These are phyloP conservation scores for Monosporascus cannonballus DNA, from an alignment of 2,329 filamentous ascomycete species.

Conservation along the genomic window DNA sequence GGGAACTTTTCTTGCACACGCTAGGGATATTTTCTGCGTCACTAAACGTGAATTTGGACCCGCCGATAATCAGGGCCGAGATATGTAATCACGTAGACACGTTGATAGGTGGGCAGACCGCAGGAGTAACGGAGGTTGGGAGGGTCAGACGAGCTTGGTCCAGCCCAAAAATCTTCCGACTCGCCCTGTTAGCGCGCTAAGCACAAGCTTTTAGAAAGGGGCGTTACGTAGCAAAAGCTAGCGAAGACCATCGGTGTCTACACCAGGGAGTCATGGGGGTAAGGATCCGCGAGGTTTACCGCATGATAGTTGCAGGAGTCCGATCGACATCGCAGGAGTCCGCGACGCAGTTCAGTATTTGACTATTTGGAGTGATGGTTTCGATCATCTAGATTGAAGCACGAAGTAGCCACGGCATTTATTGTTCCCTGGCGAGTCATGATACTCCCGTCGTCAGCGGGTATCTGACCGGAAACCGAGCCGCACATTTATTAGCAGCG, in stretches of 20 bases:
- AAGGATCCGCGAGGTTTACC: not conserved
- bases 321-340: not conserved
- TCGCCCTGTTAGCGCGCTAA: not conserved
- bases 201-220: not conserved
- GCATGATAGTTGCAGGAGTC: not conserved
- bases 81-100: too few relatives aligned
- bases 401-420: too few relatives aligned
- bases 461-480: too few relatives aligned
- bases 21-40: slow-evolving; percentile 1
- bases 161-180: not conserved
- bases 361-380: not conserved
- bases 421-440: too few relatives aligned
- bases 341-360: not conserved
- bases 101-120: not conserved
- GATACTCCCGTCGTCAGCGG: too few relatives aligned
- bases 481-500: too few relatives aligned
- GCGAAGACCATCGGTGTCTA: not conserved
- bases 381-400: too few relatives aligned
- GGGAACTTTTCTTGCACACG: not conserved
- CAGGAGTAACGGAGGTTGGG: not conserved
- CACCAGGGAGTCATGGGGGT: not conserved
- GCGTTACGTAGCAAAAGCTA: not conserved
- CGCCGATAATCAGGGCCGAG: not conserved
- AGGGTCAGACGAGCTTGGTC: not conserved
- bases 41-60: not conserved